Evolutionary conservation across 345 rosid species (phyloP), one percentile per base, ranked within the genome.

Genomic region (Ceriops zippeliana): DNA sequence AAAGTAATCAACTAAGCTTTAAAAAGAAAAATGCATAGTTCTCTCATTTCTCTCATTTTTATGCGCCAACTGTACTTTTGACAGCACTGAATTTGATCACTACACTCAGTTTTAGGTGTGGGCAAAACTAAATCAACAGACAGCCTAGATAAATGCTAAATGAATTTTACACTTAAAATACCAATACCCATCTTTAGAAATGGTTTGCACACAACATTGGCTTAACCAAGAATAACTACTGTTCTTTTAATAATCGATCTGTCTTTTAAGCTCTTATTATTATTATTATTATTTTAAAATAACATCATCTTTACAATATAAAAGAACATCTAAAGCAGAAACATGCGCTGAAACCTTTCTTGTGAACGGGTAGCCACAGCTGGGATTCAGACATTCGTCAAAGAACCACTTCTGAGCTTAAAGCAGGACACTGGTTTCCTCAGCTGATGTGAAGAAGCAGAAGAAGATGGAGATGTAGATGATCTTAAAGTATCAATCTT

Each of bases 401-500:
- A 69, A 7, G 74, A 82, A 37, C 83, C 85, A 28, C 76, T 73
- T n/a, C 58, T 22, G 22, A 79, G 80, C 61, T 4, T 68, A 46
- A 58, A 26, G 54, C 69, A 81, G 4, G 47, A 31, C 66, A 62
- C 24, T 7, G 73, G 68, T 54, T 65, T 63, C 65, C 26, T 66
- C 7, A 63, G n/a, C 37, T 5, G 24, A 72, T 34, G 37, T 8
- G 46, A 37, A 10, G 46, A 38, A 38, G 47, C 47, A 38, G 47
- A 38, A 38, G 30, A 28, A 28, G 30, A 28, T 28, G 47, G 10
- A 38, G 74, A 46, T 56, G 74, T 28, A 24, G 35, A 32, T 32
- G 84, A 83, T 35, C 19, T 32, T 42, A 78, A 74, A 52, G 82
- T 78, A 70, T 78, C 79, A 42, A 82, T 13, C 73, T 69, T 78